These are phyloP conservation scores for Neurospora crassa DNA, from an alignment of 2,329 filamentous ascomycete species.

Conservation along the genomic window DNA sequence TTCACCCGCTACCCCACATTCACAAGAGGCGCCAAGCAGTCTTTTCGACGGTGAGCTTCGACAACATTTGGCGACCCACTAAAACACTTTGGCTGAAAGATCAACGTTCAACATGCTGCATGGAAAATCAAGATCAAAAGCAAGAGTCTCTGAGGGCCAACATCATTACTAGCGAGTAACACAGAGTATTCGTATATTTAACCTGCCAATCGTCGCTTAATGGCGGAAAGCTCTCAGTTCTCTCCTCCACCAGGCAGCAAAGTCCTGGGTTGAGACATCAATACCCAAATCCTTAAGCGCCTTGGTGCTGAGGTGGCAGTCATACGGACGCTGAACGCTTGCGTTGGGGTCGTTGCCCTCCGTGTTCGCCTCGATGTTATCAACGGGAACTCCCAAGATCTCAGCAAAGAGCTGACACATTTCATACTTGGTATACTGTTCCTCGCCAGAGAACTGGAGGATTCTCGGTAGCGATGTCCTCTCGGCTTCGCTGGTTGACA, in stretches of 20 bases:
- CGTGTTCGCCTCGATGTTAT: constrained; percentile 58
- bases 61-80: background rate
- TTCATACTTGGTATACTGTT: constrained; percentile 80
- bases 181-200: background rate
- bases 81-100: background rate
- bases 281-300: constrained; percentile 65
- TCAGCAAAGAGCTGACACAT: constrained; percentile 72
- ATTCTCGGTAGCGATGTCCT: constrained; percentile 52
- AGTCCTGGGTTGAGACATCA: constrained; percentile 63
- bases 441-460: constrained; percentile 80
- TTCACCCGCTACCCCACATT: background rate
- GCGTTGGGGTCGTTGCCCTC: constrained; percentile 64
- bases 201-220: constrained; percentile 21
- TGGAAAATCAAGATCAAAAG: background rate
- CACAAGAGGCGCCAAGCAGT: background rate
- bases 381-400: constrained; percentile 65
- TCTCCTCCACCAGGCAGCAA: constrained; percentile 71
- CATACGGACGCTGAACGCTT: constrained; percentile 70
- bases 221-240: constrained; percentile 50
- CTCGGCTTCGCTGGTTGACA: constrained; percentile 30
- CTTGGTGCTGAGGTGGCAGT: constrained; percentile 77
- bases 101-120: background rate
- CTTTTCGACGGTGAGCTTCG: background rate
- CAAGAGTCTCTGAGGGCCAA: background rate
- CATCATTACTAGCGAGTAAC: background rate